Evolutionary conservation across 768 basidiomycete genomes (phyloP), one percentile per base, ranked within the genome.

Genomic region (Tylopilus subfusipes): DNA sequence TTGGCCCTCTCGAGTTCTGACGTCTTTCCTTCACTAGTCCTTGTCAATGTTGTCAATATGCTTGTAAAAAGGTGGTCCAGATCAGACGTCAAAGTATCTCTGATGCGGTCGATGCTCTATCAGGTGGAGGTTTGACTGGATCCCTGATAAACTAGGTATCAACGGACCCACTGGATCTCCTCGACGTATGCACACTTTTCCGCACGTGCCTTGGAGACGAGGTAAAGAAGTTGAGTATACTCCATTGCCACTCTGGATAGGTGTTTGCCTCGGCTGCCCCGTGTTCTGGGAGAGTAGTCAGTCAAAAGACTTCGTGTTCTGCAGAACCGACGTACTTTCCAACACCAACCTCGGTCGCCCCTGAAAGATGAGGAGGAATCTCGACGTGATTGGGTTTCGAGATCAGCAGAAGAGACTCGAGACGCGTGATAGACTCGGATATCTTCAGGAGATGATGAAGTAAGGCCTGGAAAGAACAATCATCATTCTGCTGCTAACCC

Each of bases 181-280:
- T 86, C 80, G 4, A 96, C 84, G 59, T 92, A 94, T 2, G 76
- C 81, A 58, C 93, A 93, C 2, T 82, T 80, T 62, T 94, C 89
- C 11, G 73, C 72, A 7, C 81, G 77, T 12, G 95, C 93, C 69
- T 97, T 96, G 19, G 83, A 81, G 24, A 83, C 81, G 60, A 97
- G 90, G 68, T 99, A 99, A 24, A 93, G 77, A 19, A 98, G 78
- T 66, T 98, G 95, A 11, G 83, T 90, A 66, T 96, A 98, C 71
- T 98, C 97, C 10, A 84, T 78, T 14, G 94, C 92, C 27, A 95
- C 89, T 48, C 95, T 82, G 12, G 81, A 78, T 14, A 96, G 77
- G 66, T 93, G 90, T 67, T 93, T 90, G 30, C 88, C 85, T 42
- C 84, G 78, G 66, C 82, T 84, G 10, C 80, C 81, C 58, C 77